These are phyloP conservation scores for Platanthera zijinensis DNA, from an alignment of 106 monocot genomes.

Conservation along the genomic window DNA sequence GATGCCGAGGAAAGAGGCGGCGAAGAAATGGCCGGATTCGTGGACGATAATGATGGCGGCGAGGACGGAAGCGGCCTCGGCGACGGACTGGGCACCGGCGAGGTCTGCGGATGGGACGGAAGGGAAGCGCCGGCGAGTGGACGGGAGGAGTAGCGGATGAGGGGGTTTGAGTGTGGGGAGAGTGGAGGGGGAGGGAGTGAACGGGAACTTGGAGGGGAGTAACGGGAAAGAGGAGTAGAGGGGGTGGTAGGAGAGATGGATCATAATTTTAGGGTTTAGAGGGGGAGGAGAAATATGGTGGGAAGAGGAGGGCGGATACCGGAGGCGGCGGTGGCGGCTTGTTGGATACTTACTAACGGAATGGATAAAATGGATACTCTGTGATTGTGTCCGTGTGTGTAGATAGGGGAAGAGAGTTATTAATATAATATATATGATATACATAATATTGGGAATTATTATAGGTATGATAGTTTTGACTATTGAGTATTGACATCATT, in stretches of 20 bases:
- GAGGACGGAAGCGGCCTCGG: constrained; percentile 68
- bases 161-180: not conserved
- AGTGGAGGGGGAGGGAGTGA: constrained; percentile 6
- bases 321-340: not conserved
- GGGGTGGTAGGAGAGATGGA: not conserved
- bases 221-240: not conserved
- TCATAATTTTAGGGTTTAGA: not conserved
- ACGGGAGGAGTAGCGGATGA: not conserved
- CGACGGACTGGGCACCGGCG: constrained; percentile 32
- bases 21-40: constrained; percentile 90
- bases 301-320: not conserved
- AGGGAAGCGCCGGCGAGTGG: not conserved
- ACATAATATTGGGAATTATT: too few species aligned
- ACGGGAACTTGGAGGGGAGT: not conserved
- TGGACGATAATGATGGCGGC: constrained; percentile 85
- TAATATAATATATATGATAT: too few species aligned
- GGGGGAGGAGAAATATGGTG: not conserved
- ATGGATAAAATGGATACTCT: not conserved
- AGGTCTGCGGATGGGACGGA: constrained; percentile 3
- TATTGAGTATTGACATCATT: too few species aligned
- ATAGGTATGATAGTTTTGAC: too few species aligned
- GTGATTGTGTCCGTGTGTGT: not conserved
- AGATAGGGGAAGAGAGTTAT: not conserved
- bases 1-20: constrained; percentile 70
- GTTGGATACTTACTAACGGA: not conserved